Conservation (phyloP, 345 rosid species). For the Hevea brasiliensis region DNA sequence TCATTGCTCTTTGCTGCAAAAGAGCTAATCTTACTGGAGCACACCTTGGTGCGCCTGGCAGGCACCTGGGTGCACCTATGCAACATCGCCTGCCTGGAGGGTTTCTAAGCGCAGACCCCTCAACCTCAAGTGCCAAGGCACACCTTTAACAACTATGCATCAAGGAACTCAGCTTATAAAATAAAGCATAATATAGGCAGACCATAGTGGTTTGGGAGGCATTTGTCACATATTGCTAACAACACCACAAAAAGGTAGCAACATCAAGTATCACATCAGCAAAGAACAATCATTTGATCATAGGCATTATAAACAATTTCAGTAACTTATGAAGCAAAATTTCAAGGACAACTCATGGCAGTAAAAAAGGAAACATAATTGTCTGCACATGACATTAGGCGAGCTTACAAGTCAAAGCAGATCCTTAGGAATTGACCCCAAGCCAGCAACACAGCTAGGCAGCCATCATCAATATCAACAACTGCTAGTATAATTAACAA, state of each 20-base stretch:
- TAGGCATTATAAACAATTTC: background rate
- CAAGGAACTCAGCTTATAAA: too few relatives aligned
- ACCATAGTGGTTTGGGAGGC: too few relatives aligned
- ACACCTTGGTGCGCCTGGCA: too few relatives aligned
- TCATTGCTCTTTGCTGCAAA: too few relatives aligned
- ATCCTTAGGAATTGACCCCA: slow-evolving; percentile 17
- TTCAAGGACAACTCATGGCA: background rate
- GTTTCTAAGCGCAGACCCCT: too few relatives aligned
- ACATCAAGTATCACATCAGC: background rate
- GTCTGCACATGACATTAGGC: background rate
- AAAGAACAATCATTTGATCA: background rate
- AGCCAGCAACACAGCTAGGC: slow-evolving; percentile 28
- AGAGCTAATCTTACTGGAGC: too few relatives aligned
- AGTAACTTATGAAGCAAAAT: background rate
- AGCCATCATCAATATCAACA: slow-evolving; percentile 20
- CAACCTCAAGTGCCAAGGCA: too few relatives aligned
- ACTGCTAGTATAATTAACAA: slow-evolving; percentile 23
- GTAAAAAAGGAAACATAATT: background rate
- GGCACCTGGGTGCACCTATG: too few relatives aligned
- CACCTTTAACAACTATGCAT: background rate
- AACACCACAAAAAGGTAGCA: background rate
- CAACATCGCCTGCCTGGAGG: too few relatives aligned
- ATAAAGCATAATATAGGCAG: too few relatives aligned
- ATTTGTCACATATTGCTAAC: background rate
- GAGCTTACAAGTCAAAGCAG: slow-evolving; percentile 17